Conservation (phyloP, 2,329 filamentous ascomycete species). For the Colletotrichum sp. region DNA sequence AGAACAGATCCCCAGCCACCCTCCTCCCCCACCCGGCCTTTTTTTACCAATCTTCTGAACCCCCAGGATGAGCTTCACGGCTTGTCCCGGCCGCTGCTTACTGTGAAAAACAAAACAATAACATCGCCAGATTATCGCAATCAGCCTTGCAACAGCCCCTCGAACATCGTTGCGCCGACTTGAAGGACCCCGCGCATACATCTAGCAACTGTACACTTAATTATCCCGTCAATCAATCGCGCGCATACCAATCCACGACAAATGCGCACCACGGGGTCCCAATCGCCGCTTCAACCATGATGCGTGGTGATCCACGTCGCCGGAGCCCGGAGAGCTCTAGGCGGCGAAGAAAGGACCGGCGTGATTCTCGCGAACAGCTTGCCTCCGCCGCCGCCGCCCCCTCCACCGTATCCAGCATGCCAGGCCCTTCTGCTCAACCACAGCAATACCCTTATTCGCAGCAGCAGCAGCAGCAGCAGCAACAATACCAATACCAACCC, state of each 20-base stretch:
- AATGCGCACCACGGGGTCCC: conserved; percentile 16
- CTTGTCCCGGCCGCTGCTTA: conserved; percentile 16
- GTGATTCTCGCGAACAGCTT: conserved; percentile 19
- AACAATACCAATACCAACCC: neutral
- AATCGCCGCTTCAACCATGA: conserved; percentile 44
- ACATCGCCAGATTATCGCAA: conserved; percentile 7
- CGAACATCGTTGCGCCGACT: neutral
- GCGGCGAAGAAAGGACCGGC: conserved; percentile 43
- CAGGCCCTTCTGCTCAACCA: conserved; percentile 1
- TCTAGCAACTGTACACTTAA: neutral
- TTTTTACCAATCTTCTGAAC: conserved; percentile 4
- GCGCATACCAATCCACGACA: neutral
- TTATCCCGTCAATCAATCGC: neutral
- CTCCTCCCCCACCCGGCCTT: neutral
- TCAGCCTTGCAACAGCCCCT: neutral
- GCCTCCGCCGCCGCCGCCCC: neutral
- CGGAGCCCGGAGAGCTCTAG: conserved; percentile 61
- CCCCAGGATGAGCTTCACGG: conserved; percentile 20
- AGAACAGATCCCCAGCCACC: neutral
- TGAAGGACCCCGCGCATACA: neutral
- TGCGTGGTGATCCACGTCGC: conserved; percentile 56
- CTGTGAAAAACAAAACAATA: conserved; percentile 25
- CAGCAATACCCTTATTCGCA: neutral
- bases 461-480: neutral
- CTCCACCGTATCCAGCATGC: conserved; percentile 8